Evolutionary conservation across 2,329 filamentous ascomycete genomes (phyloP), one percentile per base, ranked within the genome.

Genomic region (Fusarium metavorans): DNA sequence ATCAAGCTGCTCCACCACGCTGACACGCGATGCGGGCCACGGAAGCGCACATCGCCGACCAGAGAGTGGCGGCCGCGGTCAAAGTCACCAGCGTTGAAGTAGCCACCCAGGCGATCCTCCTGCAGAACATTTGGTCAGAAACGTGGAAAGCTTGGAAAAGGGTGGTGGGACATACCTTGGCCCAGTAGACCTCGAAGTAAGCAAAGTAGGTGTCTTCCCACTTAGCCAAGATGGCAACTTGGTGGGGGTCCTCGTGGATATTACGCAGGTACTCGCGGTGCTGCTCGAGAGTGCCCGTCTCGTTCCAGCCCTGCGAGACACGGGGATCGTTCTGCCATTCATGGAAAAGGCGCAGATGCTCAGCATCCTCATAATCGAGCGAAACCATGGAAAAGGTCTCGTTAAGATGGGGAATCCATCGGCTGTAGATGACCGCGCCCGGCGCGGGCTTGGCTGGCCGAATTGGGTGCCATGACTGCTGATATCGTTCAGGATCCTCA

Each of bases 111-210:
- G 25, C 84, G 85, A 74, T 90, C 88, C 82, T 90, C 89, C 85
- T 89, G 64, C 64, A 14, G 16, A 14, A 30, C 23, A 18, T 20
- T 35, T 7, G 52, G 34, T 37, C 30, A 35, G 27, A 30, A 32
- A 30, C n/a, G 65, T 13, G 50, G n/a, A 23, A 48, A 23, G 52
- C 14, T 37, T 11, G 35, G 14, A 35, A 59, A 18, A 25, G n/a
- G 9, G 14, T 35, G 43, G 16, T 10, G 73, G 14, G 41, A 66
- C 82, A 70, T 79, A 87, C 87, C 85, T 88, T 89, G 75, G 91
- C 92, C 93, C 93, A 95, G 81, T 95, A 95, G 2, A 95, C 86
- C 81, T 96, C 94, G 80, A 94, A 95, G 81, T 95, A 95, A 0
- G 92, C 91, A 81, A 95, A 95, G 57, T 86, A 88, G 2, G 87